A percentile compares a stretch with the other conserved stretches of the same genome.
Evolutionary conservation across 805 yeast species (phyloP).

Genomic region (Nakazawaea anatomiae): DNA sequence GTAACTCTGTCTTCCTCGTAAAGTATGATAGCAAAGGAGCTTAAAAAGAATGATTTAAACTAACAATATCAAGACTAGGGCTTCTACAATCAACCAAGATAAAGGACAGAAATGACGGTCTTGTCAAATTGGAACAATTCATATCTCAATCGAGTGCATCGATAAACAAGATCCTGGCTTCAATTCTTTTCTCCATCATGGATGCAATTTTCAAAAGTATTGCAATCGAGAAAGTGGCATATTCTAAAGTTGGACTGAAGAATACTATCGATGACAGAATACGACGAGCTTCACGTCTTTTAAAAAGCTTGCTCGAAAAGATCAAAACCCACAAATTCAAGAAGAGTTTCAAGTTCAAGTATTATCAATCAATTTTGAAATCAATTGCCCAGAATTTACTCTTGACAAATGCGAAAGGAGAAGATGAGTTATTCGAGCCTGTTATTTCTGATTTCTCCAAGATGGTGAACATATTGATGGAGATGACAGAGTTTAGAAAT

Average conservation of each 20-base stretch:
- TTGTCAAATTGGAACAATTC: slow-evolving; percentile 31
- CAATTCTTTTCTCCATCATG: slow-evolving; percentile 20
- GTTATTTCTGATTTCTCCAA: slow-evolving; percentile 23
- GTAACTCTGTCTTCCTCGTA: neutral
- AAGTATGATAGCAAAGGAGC: too few relatives aligned
- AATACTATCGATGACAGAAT: slow-evolving; percentile 24
- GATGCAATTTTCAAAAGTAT: slow-evolving; percentile 23
- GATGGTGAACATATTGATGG: slow-evolving; percentile 20
- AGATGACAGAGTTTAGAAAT: slow-evolving; percentile 19
- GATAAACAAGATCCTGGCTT: slow-evolving; percentile 14
- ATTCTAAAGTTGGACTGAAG: slow-evolving; percentile 14
- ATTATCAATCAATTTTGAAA: slow-evolving; percentile 18
- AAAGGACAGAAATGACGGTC: slow-evolving; percentile 49
- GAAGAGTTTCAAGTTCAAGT: slow-evolving; percentile 19
- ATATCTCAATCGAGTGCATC: slow-evolving; percentile 17
- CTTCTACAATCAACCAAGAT: slow-evolving; percentile 43
- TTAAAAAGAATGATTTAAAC: neutral
- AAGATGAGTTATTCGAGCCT: slow-evolving; percentile 19
- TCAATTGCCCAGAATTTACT: slow-evolving; percentile 15
- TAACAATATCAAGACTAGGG: slow-evolving; percentile 12
- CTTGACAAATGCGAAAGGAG: slow-evolving; percentile 6
- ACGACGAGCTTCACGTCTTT: slow-evolving; percentile 24
- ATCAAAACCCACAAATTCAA: slow-evolving; percentile 11
- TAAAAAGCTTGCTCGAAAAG: slow-evolving; percentile 22
- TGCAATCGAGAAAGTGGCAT: slow-evolving; percentile 31